These are phyloP conservation scores for Hemisphaericaspora subhashii DNA, from an alignment of 1,139 yeast genomes.

Conservation along the genomic window DNA sequence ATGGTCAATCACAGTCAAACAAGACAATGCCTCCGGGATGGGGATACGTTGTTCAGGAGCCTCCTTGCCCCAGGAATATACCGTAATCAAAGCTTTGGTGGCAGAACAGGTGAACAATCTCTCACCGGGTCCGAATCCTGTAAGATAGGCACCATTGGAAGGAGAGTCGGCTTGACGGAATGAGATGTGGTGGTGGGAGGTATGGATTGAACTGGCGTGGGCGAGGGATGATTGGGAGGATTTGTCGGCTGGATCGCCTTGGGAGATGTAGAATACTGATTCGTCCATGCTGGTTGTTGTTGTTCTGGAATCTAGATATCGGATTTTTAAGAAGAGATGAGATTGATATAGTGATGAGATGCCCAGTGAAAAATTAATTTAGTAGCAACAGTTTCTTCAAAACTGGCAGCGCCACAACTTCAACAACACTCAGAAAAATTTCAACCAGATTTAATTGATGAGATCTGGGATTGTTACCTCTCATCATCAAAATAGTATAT, in stretches of 20 bases:
- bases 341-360: background rate
- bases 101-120: constrained; percentile 62
- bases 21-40: constrained; percentile 73
- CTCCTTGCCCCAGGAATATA: constrained; percentile 77
- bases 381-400: too few relatives aligned
- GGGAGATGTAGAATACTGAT: constrained; percentile 53
- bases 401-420: too few relatives aligned
- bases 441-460: too few relatives aligned
- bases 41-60: constrained; percentile 81
- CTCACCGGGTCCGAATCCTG: constrained; percentile 45
- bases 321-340: too few relatives aligned
- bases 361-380: background rate
- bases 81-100: constrained; percentile 71
- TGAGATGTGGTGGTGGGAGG: constrained; percentile 48
- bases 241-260: constrained; percentile 50
- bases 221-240: constrained; percentile 51
- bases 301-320: background rate
- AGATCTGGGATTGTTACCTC: too few relatives aligned
- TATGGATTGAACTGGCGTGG: constrained; percentile 49
- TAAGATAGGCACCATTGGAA: constrained; percentile 44
- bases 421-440: too few relatives aligned
- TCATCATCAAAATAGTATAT: too few relatives aligned
- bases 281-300: constrained; percentile 50
- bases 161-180: constrained; percentile 58
- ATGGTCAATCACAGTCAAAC: constrained; percentile 53